Evolutionary conservation across 2,329 filamentous ascomycete species (phyloP).

Genomic region (Exophiala aquamarina): DNA sequence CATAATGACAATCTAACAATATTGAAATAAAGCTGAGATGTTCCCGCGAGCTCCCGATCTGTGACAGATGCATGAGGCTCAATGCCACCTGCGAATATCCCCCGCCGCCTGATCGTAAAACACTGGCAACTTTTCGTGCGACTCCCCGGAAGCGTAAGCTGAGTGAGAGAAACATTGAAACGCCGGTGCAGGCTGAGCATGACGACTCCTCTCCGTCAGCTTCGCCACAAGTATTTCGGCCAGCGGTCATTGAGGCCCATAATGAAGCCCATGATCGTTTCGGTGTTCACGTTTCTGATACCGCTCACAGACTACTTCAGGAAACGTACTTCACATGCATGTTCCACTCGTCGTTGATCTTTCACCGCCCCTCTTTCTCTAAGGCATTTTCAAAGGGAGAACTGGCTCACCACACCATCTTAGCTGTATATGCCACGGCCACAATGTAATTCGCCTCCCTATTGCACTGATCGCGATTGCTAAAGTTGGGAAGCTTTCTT

Average conservation of each 20-base stretch:
- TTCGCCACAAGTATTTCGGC: not conserved
- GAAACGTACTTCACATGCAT: slow-evolving; percentile 16
- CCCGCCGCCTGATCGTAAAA: slow-evolving; percentile 14
- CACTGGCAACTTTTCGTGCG: slow-evolving; percentile 12
- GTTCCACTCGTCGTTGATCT: slow-evolving; percentile 13
- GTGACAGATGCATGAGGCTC: slow-evolving; percentile 10
- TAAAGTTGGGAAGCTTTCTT: slow-evolving; percentile 2
- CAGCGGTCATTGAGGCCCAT: not conserved
- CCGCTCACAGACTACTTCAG: slow-evolving; percentile 9
- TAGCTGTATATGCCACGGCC: slow-evolving; percentile 11
- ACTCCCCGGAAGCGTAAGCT: slow-evolving; percentile 5
- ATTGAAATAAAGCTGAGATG: slow-evolving; percentile 18
- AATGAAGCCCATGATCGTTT: not conserved
- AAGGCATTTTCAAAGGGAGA: slow-evolving; percentile 3
- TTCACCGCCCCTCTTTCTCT: slow-evolving; percentile 9
- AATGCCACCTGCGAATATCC: slow-evolving; percentile 11
- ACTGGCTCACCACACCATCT: slow-evolving; percentile 3
- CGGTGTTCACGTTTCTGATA: not conserved
- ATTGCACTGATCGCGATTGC: not conserved
- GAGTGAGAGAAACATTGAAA: not conserved
- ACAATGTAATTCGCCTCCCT: not conserved
- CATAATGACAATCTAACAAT: no score
- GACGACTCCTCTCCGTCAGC: not conserved
- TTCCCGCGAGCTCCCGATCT: slow-evolving; percentile 14
- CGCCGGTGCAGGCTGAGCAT: not conserved